Evolutionary conservation across 768 basidiomycete genomes (phyloP), one percentile per base, ranked within the genome.

Genomic region (Lepiota subincarnata): DNA sequence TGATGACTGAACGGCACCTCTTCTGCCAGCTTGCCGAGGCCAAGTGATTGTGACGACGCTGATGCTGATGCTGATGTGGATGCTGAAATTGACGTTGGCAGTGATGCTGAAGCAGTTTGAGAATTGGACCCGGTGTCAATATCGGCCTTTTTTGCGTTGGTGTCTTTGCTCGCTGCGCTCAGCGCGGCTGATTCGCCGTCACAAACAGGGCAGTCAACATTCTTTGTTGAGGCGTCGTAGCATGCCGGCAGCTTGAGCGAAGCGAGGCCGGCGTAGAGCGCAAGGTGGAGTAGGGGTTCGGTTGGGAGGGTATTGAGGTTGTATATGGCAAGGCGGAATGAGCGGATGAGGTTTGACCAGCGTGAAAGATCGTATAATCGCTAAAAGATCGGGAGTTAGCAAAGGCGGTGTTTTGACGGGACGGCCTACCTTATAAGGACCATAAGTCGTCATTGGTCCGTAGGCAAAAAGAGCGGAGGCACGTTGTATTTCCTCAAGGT

Each of bases 1-100:
- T 98, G 94, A 70, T 98, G 95, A 60, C 89, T 91, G 64, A 81
- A 85, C 1, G 97, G 95, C 0, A 98, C 92, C 58, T 93, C 90
- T 53, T 78, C 74, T 11, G 89, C 92, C 6, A 99, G 80, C 55
- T 79, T 75, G 18, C 86, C 85, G 7, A 95, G 74, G 19, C 84
- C 83, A 1, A 80, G 69, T 36, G 74, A 70, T 36, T 66, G 64
- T 19, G 68, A 61, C 35, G 42, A 35, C 14, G 38, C 16, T 38
- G 45, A 38, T 19, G 45, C 24, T 13, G 53, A 48, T 16, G 26
- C 18, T 31, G 50, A 41, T 8, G 18, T n/a, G 6, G 26, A 22
- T 34, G 20, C 14, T 40, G 53, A 11, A 14, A 8, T 31, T 31
- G 31, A 31, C 31, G 41, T 34, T 14, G 53, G 31, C 31, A 31